Base-by-base conservation (phyloP, 2,329 filamentous ascomycete genomes). In the Hymenoscyphus fraxineus region DNA sequence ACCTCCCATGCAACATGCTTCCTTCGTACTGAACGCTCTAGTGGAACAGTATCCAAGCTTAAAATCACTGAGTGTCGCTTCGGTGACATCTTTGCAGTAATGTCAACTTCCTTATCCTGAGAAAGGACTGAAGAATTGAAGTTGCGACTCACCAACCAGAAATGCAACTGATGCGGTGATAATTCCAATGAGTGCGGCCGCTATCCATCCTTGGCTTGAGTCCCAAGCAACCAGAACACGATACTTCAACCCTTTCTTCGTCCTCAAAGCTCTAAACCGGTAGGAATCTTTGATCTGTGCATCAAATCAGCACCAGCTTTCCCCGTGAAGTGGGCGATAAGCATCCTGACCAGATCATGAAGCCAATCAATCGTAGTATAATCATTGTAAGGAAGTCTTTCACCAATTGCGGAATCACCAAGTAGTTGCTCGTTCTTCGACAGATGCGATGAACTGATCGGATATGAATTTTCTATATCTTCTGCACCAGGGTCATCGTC, bases 331-430 rank as follows among this genome's bases (percentile, higher is more conserved):
- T 10, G 57, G n/a, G 16, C 16, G 19, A 51, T 51, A 44, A 27
- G 6, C 7, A 16, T 38, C 39, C 58, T 64, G 71, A 83, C 82
- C 63, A 87, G 73, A 69, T 85, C 83, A 72, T 85, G 85, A 10
- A 87, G 77, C 84, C 84, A 87, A 73, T 88, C 84, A 64, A 87
- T 86, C 1, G 84, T 85, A 7, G 81, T 83, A 68, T 88, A 87
- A 67, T 86, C 82, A 70, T 85, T 86, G 71, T 87, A 88, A 0
- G 83, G 81, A 22, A 86, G 73, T 60, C 83, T 76, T 70, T 87
- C 84, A 54, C 83, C 83, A 12, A 84, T 76, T 1, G 81, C 76
- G 31, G 78, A 81, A 3, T 75, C 74, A 6, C 70, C 76, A 62
- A 84, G 73, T 19, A 78, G 78, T 64, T 78, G 79, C 67, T 84